Evolutionary conservation across 1,284 basidiomycete species (phyloP), one percentile per base, ranked within the genome.

Genomic region (Phellinidium pouzarii): DNA sequence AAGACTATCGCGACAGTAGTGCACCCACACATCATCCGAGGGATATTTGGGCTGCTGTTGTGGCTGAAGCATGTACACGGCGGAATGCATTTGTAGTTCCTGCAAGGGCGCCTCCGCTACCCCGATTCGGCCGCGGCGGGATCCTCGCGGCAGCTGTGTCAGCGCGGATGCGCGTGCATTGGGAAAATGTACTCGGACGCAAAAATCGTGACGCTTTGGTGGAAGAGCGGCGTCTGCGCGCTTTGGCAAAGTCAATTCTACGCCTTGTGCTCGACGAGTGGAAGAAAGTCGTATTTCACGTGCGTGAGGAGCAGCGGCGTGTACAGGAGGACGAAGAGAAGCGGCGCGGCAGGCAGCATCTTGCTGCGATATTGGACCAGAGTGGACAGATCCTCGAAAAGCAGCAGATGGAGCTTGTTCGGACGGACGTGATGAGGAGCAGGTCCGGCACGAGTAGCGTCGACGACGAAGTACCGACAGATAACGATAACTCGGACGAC

Each of bases 291-390:
- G 82, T 94, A 46, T 86, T 87, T 61, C 79, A 91, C 63, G 78
- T 94, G 14, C 79, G 87, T 4, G 84, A 89, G 46, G 77, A 84
- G 57, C 75, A 83, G 55, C 72, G 83, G 25, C 70, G 75, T 11
- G 70, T 72, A 52, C 70, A 76, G 48, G 78, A 80, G 59, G 78
- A 71, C 14, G 85, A 90, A 63, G 79, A 84, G 59, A 79, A 82
- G 58, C 74, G 80, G 19, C 68, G 78, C 9, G 87, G 87, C 0
- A 87, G 88, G 57, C 83, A 87, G 60, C 94, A 96, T 69, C 76
- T 98, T 23, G 89, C 94, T 65, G 90, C 86, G 2, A 92, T 98
- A 59, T 73, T 98, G 36, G 82, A 93, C 66, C 87, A 95, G 62
- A 95, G 92, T 40, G 90, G 90, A 0, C 84, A 87, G 49, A 82